Conservation (phyloP, 2,329 filamentous ascomycete genomes). For the Ceratocystis lukuohia region DNA sequence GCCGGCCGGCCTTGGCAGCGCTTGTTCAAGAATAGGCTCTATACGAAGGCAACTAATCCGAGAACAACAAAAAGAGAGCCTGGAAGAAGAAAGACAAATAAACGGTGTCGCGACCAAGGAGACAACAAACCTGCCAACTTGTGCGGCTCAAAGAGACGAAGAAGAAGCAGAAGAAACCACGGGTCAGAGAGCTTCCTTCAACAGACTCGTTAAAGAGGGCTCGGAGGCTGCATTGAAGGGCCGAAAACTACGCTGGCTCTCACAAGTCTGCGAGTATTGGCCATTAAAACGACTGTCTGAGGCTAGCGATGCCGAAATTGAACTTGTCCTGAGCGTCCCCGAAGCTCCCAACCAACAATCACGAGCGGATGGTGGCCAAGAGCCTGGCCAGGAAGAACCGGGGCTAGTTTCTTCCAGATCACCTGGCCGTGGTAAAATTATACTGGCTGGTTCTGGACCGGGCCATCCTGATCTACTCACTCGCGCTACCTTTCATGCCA, state of each 20-base stretch:
- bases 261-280: slow-evolving; percentile 98
- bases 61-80: slow-evolving; percentile 42
- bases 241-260: slow-evolving; percentile 79
- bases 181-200: slow-evolving; percentile 72
- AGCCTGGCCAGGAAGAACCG: not conserved
- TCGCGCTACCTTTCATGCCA: slow-evolving; percentile 63
- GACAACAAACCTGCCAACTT: slow-evolving; percentile 8
- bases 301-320: slow-evolving; percentile 68
- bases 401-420: not conserved
- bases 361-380: not conserved
- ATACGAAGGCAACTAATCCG: slow-evolving; percentile 59
- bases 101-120: not conserved
- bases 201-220: slow-evolving; percentile 61
- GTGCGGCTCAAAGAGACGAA: slow-evolving; percentile 21
- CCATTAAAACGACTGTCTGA: slow-evolving; percentile 68
- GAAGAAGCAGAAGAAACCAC: slow-evolving; percentile 42
- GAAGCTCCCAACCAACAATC: slow-evolving; percentile 28
- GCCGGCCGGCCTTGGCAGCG: slow-evolving; percentile 59
- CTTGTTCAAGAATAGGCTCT: slow-evolving; percentile 64
- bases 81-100: slow-evolving; percentile 8
- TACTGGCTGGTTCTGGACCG: slow-evolving; percentile 82
- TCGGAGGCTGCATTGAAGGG: slow-evolving; percentile 63
- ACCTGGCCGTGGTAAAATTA: slow-evolving; percentile 49
- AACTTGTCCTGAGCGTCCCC: slow-evolving; percentile 57
- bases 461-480: slow-evolving; percentile 89